Evolutionary conservation across 352 stramenopile species (phyloP).

Genomic region (Phytophthora europaea): DNA sequence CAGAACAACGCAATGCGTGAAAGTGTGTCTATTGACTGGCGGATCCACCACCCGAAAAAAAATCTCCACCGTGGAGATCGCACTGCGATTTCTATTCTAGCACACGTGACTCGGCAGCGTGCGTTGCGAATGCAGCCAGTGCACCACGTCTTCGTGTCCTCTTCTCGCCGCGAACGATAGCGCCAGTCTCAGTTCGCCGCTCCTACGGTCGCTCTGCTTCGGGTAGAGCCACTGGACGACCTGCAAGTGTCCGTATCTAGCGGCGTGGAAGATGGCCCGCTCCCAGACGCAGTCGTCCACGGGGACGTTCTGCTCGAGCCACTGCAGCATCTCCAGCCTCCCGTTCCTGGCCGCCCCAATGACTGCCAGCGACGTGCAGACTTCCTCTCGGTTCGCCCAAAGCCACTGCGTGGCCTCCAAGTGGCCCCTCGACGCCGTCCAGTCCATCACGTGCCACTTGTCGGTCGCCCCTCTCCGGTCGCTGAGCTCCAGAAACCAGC

Average conservation of each 20-base stretch:
- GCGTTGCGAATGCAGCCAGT: conserved; percentile 27
- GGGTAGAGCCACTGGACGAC: conserved; percentile 22
- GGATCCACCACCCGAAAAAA: not conserved
- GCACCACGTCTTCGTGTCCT: conserved; percentile 28
- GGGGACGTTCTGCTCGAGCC: conserved; percentile 17
- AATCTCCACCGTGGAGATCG: not conserved
- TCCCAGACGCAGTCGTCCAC: conserved; percentile 9
- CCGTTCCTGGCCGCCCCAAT: conserved; percentile 14
- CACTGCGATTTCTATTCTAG: not conserved
- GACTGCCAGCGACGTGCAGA: conserved; percentile 15
- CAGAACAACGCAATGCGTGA: too few relatives aligned
- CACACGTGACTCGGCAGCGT: conserved; percentile 6
- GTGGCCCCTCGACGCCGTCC: conserved; percentile 13
- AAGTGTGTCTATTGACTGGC: too few relatives aligned
- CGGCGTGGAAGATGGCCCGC: conserved; percentile 12
- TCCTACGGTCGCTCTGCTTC: conserved; percentile 16
- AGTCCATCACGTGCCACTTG: conserved; percentile 18
- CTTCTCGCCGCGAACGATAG: conserved; percentile 12
- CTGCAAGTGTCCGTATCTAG: conserved; percentile 16
- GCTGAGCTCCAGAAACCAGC: conserved; percentile 18
- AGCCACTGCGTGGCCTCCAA: conserved; percentile 22
- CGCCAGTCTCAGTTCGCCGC: conserved; percentile 10
- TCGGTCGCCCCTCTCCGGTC: not conserved
- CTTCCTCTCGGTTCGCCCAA: conserved; percentile 13
- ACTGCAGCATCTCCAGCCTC: conserved; percentile 17